Base-by-base conservation (phyloP, 2,329 filamentous ascomycete genomes). In the Colletotrichum simmondsii region DNA sequence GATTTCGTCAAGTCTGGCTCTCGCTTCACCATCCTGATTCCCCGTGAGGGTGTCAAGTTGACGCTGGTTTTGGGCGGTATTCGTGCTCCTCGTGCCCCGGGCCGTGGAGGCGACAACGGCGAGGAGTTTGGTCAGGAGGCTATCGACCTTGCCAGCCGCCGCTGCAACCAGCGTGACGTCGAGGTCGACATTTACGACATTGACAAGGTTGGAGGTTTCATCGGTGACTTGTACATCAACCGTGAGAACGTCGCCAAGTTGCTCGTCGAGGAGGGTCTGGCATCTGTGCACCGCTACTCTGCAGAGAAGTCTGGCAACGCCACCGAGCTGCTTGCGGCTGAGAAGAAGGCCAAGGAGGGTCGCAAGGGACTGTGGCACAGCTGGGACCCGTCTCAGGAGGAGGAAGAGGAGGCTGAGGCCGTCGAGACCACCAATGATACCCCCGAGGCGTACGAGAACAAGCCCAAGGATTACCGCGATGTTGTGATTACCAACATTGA, bases 1-100 rank as follows among this genome's bases (percentile, higher is more conserved):
- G 97, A 99, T 83, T 99, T 97, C 82, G 97, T 97, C 87, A 98
- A 98, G 85, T 94, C 95, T n/a, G 97, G 94, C 35, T 97, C 95
- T 53, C 91, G 97, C 76, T 99, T 98, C 83, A 97, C 95, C 30
- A 88, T 99, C 46, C 87, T 99, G 11, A 91, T 99, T 61, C 96
- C 97, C 59, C 93, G 95, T 46, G 97, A 99, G 81, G 95, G 95
- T 78, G 92, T 96, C 80, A 98, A 98, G 87, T 88, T 99, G 73
- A 99, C 96, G 2, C 92, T 99, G 80, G 95, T 99, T 4, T 91
- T 99, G 60, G 96, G 94, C 65, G 96, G 97, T 60, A 97, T 99
- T 77, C 94, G 95, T 72, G 95, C 95, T 16, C 97, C 97, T 19
- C 92, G 94, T 76, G 97, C 96, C 56, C 95, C 95, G 14, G 91